Evolutionary conservation across 495 filamentous ascomycete species (phyloP).

Genomic region (Daldinia vernicosa): DNA sequence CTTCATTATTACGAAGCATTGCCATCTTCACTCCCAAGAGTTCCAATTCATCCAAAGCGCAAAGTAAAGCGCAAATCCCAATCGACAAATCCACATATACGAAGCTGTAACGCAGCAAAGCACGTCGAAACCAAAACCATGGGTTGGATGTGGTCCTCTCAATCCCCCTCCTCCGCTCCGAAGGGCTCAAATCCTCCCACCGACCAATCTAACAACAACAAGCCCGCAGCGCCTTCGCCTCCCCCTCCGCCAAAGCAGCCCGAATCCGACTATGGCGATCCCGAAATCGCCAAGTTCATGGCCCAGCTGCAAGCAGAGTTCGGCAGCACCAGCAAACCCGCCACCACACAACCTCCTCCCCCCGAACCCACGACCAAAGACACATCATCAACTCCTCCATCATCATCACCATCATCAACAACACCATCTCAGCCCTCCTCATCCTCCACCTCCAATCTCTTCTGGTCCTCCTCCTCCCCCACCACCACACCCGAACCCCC

Average conservation of each 20-base stretch:
- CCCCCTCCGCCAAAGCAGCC: constrained; percentile 31
- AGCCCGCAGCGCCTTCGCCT: constrained; percentile 20
- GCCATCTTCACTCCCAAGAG: not conserved
- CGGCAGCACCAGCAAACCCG: constrained; percentile 20
- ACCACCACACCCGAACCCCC: constrained; percentile 21
- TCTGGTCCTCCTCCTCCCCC: constrained; percentile 35
- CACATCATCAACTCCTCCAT: constrained; percentile 25
- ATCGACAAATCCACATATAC: constrained; percentile 6
- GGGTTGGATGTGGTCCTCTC: constrained; percentile 63
- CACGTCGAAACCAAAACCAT: constrained; percentile 43
- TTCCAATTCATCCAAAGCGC: not conserved
- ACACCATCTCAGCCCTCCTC: constrained; percentile 12
- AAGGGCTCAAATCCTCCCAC: constrained; percentile 19
- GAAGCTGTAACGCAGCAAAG: constrained; percentile 2
- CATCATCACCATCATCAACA: not conserved
- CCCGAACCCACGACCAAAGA: constrained; percentile 9
- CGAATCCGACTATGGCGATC: constrained; percentile 45
- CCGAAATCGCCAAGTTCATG: constrained; percentile 55
- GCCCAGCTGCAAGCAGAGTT: constrained; percentile 50
- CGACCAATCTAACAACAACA: constrained; percentile 12
- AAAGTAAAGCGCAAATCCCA: constrained; percentile 18
- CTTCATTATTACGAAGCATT: constrained; percentile 14
- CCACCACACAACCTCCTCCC: constrained; percentile 2
- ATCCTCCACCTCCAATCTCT: constrained; percentile 14
- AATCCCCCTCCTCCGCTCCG: constrained; percentile 29